These are phyloP conservation scores for Solanum pinnatisectum DNA, from an alignment of 257 asterid species.

Conservation along the genomic window DNA sequence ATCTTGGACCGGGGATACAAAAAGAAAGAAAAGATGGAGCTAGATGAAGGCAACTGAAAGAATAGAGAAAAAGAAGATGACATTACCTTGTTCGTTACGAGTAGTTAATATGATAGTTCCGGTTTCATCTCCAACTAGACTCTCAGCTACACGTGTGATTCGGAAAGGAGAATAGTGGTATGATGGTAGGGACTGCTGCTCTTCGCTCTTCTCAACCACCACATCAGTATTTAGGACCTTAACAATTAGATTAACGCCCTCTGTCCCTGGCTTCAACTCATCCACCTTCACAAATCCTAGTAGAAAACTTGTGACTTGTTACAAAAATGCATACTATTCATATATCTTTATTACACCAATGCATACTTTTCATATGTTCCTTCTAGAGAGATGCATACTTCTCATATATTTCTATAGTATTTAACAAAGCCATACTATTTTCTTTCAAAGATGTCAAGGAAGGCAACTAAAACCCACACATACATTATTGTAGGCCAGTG, in stretches of 20 bases:
- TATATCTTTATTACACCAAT: background rate
- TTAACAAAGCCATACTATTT: background rate
- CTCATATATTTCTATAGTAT: background rate
- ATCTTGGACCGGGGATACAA: background rate
- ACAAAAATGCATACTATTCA: background rate
- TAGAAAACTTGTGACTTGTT: background rate
- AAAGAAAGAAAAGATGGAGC: background rate
- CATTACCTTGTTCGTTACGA: background rate
- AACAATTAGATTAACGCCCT: background rate
- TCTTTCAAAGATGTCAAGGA: background rate
- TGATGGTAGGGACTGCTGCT: background rate
- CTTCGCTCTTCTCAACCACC: background rate
- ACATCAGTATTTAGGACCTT: background rate
- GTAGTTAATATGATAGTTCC: background rate
- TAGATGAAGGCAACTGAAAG: background rate
- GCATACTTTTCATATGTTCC: background rate
- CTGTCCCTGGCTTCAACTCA: background rate
- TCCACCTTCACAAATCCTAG: background rate
- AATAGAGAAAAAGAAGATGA: background rate
- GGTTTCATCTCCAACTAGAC: background rate
- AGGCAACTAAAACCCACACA: background rate
- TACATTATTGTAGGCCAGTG: background rate
- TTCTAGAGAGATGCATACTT: background rate
- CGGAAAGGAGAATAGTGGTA: background rate
- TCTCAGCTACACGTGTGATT: background rate